Evolutionary conservation across 1,284 basidiomycete genomes (phyloP).

Genomic region (Tremellales sp.): DNA sequence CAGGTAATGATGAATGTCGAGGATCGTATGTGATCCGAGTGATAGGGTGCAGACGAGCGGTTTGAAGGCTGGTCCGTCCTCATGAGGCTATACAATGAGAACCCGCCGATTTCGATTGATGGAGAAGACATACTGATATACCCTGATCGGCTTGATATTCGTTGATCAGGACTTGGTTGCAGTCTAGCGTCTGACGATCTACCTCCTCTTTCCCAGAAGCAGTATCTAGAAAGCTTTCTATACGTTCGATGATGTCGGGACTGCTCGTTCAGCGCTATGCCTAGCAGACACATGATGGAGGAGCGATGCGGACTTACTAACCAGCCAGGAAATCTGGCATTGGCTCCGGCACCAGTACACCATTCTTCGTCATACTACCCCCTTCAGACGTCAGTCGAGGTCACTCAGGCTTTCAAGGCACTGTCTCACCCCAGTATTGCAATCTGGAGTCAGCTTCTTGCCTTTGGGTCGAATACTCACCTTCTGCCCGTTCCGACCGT

Average conservation of each 20-base stretch:
- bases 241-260: slow-evolving; percentile 70
- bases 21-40: slow-evolving; percentile 73
- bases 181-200: slow-evolving; percentile 55
- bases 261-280: too few species aligned
- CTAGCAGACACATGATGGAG: not conserved
- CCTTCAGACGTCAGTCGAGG: slow-evolving; percentile 18
- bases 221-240: slow-evolving; percentile 46
- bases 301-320: slow-evolving; percentile 40
- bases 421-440: slow-evolving; percentile 79
- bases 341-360: slow-evolving; percentile 40
- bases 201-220: slow-evolving; percentile 39
- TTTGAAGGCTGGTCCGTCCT: slow-evolving; percentile 84
- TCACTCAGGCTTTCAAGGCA: slow-evolving; percentile 26
- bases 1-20: slow-evolving; percentile 76
- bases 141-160: slow-evolving; percentile 89
- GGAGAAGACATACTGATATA: slow-evolving; percentile 72
- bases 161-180: slow-evolving; percentile 78
- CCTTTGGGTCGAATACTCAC: slow-evolving; percentile 47
- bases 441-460: slow-evolving; percentile 51
- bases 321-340: slow-evolving; percentile 36
- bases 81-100: slow-evolving; percentile 65
- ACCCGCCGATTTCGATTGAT: not conserved
- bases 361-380: slow-evolving; percentile 41
- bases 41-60: slow-evolving; percentile 87
- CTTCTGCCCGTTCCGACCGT: slow-evolving; percentile 67